Conservation (phyloP, 768 basidiomycete genomes). For the Leccinum longicurvipes region DNA sequence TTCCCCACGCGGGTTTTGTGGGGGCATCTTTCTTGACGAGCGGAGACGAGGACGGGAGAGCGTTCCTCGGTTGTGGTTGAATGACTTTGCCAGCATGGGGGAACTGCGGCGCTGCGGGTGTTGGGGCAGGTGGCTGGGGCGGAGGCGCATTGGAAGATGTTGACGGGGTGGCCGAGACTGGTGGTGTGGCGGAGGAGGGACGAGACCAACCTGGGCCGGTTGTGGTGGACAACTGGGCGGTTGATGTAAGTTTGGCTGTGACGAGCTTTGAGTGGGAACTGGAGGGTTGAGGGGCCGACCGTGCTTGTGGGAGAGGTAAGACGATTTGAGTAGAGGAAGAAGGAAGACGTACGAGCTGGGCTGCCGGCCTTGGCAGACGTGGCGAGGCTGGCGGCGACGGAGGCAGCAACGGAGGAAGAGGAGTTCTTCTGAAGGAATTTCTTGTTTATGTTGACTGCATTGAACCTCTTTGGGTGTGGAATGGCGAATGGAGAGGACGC, state of each 20-base stretch:
- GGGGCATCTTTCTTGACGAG: conserved; percentile 32
- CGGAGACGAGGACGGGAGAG: conserved; percentile 30
- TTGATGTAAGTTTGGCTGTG: conserved; percentile 80
- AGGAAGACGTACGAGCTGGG: conserved; percentile 47
- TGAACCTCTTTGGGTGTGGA: conserved; percentile 80
- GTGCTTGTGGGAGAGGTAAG: conserved; percentile 41
- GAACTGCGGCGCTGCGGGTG: conserved; percentile 44
- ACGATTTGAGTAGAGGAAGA: neutral
- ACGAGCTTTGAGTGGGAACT: conserved; percentile 76
- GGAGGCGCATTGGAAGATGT: conserved; percentile 42
- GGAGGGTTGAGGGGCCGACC: conserved; percentile 53
- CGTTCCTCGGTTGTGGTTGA: conserved; percentile 54
- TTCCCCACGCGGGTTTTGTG: conserved; percentile 71
- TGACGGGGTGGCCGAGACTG: conserved; percentile 49
- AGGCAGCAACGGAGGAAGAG: conserved; percentile 47
- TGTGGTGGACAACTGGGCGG: conserved; percentile 52
- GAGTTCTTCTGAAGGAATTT: conserved; percentile 92
- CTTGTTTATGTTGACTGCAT: conserved; percentile 90
- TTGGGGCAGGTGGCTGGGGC: conserved; percentile 42
- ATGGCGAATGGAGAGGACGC: conserved; percentile 25
- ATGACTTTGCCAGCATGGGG: conserved; percentile 64
- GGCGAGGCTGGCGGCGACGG: conserved; percentile 41
- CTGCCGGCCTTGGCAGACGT: conserved; percentile 47
- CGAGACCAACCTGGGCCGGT: conserved; percentile 75
- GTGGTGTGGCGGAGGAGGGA: conserved; percentile 68